Base-by-base conservation (phyloP, 2,329 filamentous ascomycete genomes). In the Alternaria conjuncta region DNA sequence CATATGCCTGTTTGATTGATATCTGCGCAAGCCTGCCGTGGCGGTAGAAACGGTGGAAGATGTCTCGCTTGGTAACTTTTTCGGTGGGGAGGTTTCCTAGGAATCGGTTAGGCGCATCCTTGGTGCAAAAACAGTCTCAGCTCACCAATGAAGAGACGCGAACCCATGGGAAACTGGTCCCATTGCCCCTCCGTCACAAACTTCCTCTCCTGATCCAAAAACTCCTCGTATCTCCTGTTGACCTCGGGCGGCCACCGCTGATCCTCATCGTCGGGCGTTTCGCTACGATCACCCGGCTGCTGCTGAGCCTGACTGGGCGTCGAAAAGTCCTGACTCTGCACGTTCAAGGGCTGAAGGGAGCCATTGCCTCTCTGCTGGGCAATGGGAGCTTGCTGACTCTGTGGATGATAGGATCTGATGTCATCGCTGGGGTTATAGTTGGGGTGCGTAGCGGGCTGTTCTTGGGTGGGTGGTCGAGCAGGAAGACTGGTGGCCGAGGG, bases 1-100 rank as follows among this genome's bases (percentile, higher is more conserved):
- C 96, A 80, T 97, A 98, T 2, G 94, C 94, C 69, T 96, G 94
- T 80, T 98, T 98, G 72, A 98, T 93, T 1, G 94, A 97, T 64
- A 98, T 96, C 78, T 99, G 96, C 2, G 94, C 95, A 50, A 99
- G 84, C 65, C 90, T 90, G 57, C 96, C 96, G 77, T 93, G 94
- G 61, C 86, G 87, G 75, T 94, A 89, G 77, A 99, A 98, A 18
- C 95, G 86, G 76, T 97, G 91, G 81, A 97, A 98, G 9, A 98
- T 89, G 80, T 98, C 94, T 69, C 92, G 89, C 81, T 98, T 98
- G 7, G 93, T 96, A 13, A 97, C 94, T 76, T 94, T 90, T 78
- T 98, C 95, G 57, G 92, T 95, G 2, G 94, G 94, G 11, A 99
- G 86, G 77, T 98, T 99, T 58, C 94, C 94, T 93, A 75, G 18